Conservation (phyloP, 2,329 filamentous ascomycete species). For the Alternaria metachromatica region DNA sequence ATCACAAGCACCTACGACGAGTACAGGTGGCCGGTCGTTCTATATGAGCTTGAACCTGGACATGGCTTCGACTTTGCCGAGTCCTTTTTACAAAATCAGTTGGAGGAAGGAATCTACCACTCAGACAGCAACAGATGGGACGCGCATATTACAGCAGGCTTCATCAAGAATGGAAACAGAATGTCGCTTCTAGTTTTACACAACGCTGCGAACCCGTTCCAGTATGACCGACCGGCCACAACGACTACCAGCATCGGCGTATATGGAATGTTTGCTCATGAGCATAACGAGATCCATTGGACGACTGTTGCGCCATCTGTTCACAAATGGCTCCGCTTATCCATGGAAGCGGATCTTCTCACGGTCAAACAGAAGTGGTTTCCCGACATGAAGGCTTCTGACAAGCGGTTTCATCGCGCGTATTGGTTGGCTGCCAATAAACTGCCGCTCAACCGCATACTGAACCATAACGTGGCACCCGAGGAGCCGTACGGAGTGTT, state of each 20-base stretch:
- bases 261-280: conserved; percentile 27
- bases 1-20: conserved; percentile 27
- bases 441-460: conserved; percentile 14
- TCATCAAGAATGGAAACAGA: conserved; percentile 27
- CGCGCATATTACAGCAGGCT: conserved; percentile 28
- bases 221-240: neutral
- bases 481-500: conserved; percentile 12
- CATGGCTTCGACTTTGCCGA: conserved; percentile 18
- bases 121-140: conserved; percentile 15
- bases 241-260: conserved; percentile 32
- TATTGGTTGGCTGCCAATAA: conserved; percentile 39
- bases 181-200: conserved; percentile 35
- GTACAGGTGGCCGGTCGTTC: conserved; percentile 33
- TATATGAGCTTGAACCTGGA: conserved; percentile 24
- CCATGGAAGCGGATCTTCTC: neutral
- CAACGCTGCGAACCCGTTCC: conserved; percentile 35
- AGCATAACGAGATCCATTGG: conserved; percentile 35
- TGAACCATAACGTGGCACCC: conserved; percentile 10
- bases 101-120: conserved; percentile 4
- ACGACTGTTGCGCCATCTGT: conserved; percentile 24
- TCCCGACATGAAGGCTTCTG: conserved; percentile 15
- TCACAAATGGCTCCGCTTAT: neutral
- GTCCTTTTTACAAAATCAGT: conserved; percentile 15
- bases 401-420: conserved; percentile 37
- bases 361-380: conserved; percentile 20